phyloP scores from a whole-genome alignment of 371 early-diverging fungal species.

The Chytridium lagenaria region DNA sequence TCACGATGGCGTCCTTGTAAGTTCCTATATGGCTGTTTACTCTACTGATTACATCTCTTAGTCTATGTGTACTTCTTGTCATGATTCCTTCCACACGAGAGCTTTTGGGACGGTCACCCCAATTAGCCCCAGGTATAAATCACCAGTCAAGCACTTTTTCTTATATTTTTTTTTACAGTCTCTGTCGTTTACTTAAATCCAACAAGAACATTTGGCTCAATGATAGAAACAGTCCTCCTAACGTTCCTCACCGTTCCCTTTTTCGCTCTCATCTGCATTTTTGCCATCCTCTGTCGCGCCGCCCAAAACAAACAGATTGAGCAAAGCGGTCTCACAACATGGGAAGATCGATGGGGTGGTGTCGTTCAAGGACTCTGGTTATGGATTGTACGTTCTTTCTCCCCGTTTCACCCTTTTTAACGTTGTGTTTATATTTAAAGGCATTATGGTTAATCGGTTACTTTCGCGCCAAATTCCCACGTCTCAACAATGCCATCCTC shows the following conservation, averaged over 20 bases:
- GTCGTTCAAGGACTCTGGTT: neutral
- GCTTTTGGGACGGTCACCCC: slow-evolving; percentile 5
- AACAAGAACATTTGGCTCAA: slow-evolving; percentile 1
- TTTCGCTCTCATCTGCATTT: neutral
- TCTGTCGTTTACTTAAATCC: neutral
- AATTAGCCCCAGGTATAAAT: neutral
- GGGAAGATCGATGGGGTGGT: neutral
- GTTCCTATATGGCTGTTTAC: neutral
- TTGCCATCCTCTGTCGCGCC: neutral
- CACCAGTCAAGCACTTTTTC: neutral
- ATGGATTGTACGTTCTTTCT: neutral
- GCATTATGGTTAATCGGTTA: slow-evolving; percentile 9
- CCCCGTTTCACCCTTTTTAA: neutral
- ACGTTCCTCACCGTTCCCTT: neutral
- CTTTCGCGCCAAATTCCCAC: neutral
- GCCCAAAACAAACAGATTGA: neutral
- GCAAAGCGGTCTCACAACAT: neutral
- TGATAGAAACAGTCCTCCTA: neutral
- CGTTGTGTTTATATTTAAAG: neutral
- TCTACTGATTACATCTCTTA: neutral
- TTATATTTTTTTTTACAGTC: neutral
- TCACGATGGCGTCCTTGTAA: slow-evolving; percentile 3
- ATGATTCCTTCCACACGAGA: neutral
- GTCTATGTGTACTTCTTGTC: neutral
- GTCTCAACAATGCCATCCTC: slow-evolving; percentile 3